Conservation (phyloP, 108 stramenopile genomes). For the Chaetoceros tenuissimus region DNA sequence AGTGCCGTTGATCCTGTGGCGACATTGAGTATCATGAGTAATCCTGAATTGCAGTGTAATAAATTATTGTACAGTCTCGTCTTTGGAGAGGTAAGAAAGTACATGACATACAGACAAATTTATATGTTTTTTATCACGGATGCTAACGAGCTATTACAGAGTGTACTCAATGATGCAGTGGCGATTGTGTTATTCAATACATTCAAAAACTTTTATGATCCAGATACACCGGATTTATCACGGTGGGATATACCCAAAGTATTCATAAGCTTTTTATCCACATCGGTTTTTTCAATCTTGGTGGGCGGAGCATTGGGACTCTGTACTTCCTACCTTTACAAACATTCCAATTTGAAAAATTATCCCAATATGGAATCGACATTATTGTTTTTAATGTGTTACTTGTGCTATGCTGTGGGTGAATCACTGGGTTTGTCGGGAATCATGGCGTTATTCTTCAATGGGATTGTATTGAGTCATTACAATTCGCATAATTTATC, state of each 20-base stretch:
- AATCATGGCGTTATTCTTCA: constrained; percentile 95
- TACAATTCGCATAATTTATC: constrained; percentile 96
- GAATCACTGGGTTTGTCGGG: constrained; percentile 86
- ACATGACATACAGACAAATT: constrained; percentile 2
- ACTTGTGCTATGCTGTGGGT: constrained; percentile 87
- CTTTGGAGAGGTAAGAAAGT: constrained; percentile 73
- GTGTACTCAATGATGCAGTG: constrained; percentile 96
- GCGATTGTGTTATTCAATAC: constrained; percentile 96
- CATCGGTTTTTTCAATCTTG: constrained; percentile 55
- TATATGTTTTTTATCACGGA: not conserved
- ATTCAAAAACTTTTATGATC: constrained; percentile 76
- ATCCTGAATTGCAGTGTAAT: constrained; percentile 84
- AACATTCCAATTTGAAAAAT: constrained; percentile 70
- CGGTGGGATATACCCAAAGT: constrained; percentile 59
- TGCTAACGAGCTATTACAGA: constrained; percentile 1
- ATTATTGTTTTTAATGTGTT: constrained; percentile 91
- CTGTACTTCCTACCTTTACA: constrained; percentile 71
- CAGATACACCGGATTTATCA: constrained; percentile 56
- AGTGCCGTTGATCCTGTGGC: constrained; percentile 96
- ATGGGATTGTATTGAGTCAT: constrained; percentile 85
- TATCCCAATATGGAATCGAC: constrained; percentile 92
- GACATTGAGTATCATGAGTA: constrained; percentile 89
- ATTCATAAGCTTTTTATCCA: constrained; percentile 56
- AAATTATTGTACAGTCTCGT: constrained; percentile 89
- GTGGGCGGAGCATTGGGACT: constrained; percentile 88